A percentile compares a stretch with the other conserved stretches of the same genome.
phyloP scores from a whole-genome alignment of 306 rosid genomes.

The Styphnolobium japonicum region DNA sequence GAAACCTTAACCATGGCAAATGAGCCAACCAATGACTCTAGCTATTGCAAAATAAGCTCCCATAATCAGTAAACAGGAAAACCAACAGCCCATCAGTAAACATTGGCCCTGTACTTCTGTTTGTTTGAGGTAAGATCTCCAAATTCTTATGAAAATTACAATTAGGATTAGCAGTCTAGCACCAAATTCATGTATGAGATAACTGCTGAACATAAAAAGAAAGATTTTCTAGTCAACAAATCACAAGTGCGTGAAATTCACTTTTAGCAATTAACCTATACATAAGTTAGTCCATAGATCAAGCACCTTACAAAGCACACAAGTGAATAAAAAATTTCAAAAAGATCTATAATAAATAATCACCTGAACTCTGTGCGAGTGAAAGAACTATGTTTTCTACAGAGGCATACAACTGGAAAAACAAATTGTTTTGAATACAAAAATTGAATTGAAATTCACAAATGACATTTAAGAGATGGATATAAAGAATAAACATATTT shows the following conservation, averaged over 20 bases:
- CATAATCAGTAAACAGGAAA: conserved; percentile 13
- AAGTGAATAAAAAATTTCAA: conserved; percentile 14
- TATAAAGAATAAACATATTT: not conserved
- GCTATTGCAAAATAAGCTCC: conserved; percentile 1
- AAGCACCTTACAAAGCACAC: conserved; percentile 6
- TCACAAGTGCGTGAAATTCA: too few species aligned
- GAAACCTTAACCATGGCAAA: not conserved
- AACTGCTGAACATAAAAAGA: not conserved
- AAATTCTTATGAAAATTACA: not conserved
- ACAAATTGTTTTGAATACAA: conserved; percentile 21
- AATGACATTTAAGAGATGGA: not conserved
- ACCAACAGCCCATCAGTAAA: not conserved
- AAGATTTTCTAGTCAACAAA: too few species aligned
- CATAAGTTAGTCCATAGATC: too few species aligned
- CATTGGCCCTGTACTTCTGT: not conserved
- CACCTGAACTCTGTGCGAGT: conserved; percentile 99
- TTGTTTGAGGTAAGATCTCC: not conserved
- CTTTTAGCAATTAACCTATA: too few species aligned
- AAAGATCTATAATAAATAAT: conserved; percentile 24
- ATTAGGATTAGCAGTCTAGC: conserved; percentile 4
- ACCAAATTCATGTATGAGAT: not conserved
- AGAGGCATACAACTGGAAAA: conserved; percentile 75
- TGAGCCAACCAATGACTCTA: not conserved
- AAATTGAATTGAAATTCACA: conserved; percentile 23
- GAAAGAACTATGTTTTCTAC: conserved; percentile 96